Evolutionary conservation across 2,329 filamentous ascomycete species (phyloP), one percentile per base, ranked within the genome.

Genomic region (Penicillium sp.): DNA sequence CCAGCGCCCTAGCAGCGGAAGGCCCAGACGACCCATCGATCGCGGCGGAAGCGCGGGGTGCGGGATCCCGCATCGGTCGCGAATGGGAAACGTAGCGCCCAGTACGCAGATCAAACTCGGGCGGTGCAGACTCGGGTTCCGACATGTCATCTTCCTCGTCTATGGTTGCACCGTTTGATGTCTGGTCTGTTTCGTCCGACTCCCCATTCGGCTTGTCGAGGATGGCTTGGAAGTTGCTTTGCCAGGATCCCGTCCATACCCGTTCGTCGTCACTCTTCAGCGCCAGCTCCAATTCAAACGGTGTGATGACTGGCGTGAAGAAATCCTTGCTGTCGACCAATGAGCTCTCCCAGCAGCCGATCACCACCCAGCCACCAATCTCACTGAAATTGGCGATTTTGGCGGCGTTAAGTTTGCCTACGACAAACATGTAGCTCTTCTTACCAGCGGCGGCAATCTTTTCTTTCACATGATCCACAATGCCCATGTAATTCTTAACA

Each of bases 311-410:
- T 0, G 93, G 92, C 66, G 86, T 85, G 83, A 88, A 98, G 70
- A 96, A 96, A 7, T 90, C 90, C 56, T 90, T 89, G 62, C 92
- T 91, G 66, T 97, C 93, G 5, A 99, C 85, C 50, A 98, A 78
- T 58, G 90, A 91, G 73, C 93, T 96, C 77, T 99, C 95, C 95
- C 95, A 99, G 75, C 95, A 99, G 2, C 95, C 93, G 10, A 99
- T 90, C 0, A 98, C 92, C 0, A 98, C 92, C 95, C 95, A 99
- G 16, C 92, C 93, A 44, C 92, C 93, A 5, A 99, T 86, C 74
- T 99, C 95, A 56, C 89, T 86, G 76, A 99, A 99, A 75, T 99
- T 99, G 48, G 95, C 95, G 22, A 99, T 82, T 74, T 99, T 99
- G 37, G 93, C 93, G 0, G 93, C 88, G 70, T 98, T 99, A 26